Conservation (phyloP, 2,329 filamentous ascomycete genomes). For the Catunica adiposa region DNA sequence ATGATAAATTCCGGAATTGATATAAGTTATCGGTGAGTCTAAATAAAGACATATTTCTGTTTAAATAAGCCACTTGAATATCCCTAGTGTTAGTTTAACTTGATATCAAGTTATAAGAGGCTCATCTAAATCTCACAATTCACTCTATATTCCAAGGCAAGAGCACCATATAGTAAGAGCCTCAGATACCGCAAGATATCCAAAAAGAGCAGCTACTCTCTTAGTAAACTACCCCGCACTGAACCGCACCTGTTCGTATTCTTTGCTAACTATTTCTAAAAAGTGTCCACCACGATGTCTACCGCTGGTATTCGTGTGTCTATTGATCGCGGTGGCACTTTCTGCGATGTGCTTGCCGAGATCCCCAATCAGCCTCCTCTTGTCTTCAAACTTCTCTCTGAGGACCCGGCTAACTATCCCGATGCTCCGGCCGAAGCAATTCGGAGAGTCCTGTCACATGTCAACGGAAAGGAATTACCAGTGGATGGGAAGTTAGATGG, state of each 20-base stretch:
- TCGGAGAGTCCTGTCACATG: constrained; percentile 50
- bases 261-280: neutral
- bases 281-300: neutral
- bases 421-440: constrained; percentile 88
- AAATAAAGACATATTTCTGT: too few species aligned
- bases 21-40: too few species aligned
- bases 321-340: constrained; percentile 70
- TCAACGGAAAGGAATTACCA: constrained; percentile 7
- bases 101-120: too few species aligned
- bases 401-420: constrained; percentile 76
- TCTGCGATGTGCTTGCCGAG: constrained; percentile 83
- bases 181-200: too few species aligned
- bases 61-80: too few species aligned
- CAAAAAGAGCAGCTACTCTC: too few species aligned
- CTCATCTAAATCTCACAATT: too few species aligned
- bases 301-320: constrained; percentile 42
- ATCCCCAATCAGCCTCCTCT: constrained; percentile 61
- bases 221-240: neutral
- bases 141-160: too few species aligned
- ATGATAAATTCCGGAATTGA: too few species aligned
- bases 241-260: neutral
- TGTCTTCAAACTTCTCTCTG: constrained; percentile 74
- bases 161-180: too few species aligned
- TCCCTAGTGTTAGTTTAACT: too few species aligned
- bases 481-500: constrained; percentile 19